phyloP scores from a whole-genome alignment of 2,329 filamentous ascomycete species.

The Xylariaceae sp. region DNA sequence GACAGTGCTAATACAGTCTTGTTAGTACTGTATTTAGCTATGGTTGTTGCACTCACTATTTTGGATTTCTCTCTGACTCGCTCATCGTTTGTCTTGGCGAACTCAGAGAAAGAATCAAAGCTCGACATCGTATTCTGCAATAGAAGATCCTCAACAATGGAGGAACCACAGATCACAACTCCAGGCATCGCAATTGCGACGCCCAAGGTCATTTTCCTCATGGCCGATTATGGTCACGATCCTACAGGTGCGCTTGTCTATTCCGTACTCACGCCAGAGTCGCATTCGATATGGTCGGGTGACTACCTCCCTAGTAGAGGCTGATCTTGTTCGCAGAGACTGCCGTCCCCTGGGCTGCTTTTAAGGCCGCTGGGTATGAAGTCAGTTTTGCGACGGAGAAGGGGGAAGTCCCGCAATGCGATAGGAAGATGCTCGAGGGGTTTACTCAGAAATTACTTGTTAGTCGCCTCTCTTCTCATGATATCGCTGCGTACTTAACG shows the following conservation, averaged over 20 bases:
- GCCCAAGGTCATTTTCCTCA: slow-evolving; percentile 42
- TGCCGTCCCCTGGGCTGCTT: slow-evolving; percentile 43
- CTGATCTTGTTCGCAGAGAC: slow-evolving; percentile 37
- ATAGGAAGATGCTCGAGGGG: slow-evolving; percentile 45
- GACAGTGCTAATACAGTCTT: background rate
- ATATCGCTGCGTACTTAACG: slow-evolving; percentile 19
- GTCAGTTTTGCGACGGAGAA: slow-evolving; percentile 47
- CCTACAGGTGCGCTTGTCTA: slow-evolving; percentile 46
- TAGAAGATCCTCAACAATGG: slow-evolving; percentile 19
- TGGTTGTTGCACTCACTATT: too few relatives aligned
- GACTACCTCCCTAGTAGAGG: background rate
- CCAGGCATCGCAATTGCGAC: slow-evolving; percentile 20
- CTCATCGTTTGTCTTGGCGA: too few relatives aligned
- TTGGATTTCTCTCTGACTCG: background rate
- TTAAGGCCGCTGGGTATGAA: slow-evolving; percentile 44
- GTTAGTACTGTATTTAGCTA: too few relatives aligned
- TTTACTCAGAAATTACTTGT: slow-evolving; percentile 47
- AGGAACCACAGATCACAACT: slow-evolving; percentile 25
- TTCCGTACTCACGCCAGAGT: too few relatives aligned
- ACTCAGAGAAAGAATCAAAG: too few relatives aligned
- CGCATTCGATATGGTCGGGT: background rate
- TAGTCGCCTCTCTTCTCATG: slow-evolving; percentile 14
- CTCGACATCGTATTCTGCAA: too few relatives aligned
- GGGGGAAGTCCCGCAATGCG: slow-evolving; percentile 43
- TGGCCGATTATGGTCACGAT: slow-evolving; percentile 52